A percentile compares a stretch with the other conserved stretches of the same genome.
Evolutionary conservation across 2,329 filamentous ascomycete genomes (phyloP).

Genomic region (Madurella fahalii): DNA sequence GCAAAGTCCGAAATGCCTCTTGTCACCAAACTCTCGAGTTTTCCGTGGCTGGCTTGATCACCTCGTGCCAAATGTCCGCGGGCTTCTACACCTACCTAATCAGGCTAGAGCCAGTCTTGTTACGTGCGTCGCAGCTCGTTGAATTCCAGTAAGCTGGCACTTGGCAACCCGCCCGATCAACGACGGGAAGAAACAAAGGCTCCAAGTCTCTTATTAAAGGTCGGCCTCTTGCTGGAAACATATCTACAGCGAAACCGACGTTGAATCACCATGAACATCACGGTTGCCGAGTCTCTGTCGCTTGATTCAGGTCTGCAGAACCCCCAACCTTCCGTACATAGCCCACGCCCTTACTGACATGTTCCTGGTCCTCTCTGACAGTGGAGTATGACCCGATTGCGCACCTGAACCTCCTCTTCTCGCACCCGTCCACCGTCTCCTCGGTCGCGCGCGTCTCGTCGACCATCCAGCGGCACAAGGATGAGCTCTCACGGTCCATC

Average conservation of each 20-base stretch:
- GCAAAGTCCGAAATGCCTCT: too few species aligned
- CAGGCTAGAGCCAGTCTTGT: too few species aligned
- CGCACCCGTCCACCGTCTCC: slow-evolving; percentile 77
- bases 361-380: slow-evolving; percentile 26
- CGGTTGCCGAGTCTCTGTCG: slow-evolving; percentile 16
- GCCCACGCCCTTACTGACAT: slow-evolving; percentile 10
- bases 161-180: too few species aligned
- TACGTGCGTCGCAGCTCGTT: too few species aligned
- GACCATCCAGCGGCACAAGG: slow-evolving; percentile 68
- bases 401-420: slow-evolving; percentile 91
- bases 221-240: neutral
- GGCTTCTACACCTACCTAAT: too few species aligned
- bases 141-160: too few species aligned
- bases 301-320: slow-evolving; percentile 25
- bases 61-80: too few species aligned
- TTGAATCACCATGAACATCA: slow-evolving; percentile 16
- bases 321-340: neutral
- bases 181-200: neutral
- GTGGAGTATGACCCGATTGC: slow-evolving; percentile 86
- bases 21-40: too few species aligned
- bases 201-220: neutral
- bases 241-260: neutral
- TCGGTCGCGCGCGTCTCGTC: slow-evolving; percentile 72
- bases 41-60: too few species aligned
- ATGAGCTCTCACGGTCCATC: slow-evolving; percentile 80